Evolutionary conservation across 2,329 filamentous ascomycete genomes (phyloP).

Genomic region (Domatiomyces globalis): DNA sequence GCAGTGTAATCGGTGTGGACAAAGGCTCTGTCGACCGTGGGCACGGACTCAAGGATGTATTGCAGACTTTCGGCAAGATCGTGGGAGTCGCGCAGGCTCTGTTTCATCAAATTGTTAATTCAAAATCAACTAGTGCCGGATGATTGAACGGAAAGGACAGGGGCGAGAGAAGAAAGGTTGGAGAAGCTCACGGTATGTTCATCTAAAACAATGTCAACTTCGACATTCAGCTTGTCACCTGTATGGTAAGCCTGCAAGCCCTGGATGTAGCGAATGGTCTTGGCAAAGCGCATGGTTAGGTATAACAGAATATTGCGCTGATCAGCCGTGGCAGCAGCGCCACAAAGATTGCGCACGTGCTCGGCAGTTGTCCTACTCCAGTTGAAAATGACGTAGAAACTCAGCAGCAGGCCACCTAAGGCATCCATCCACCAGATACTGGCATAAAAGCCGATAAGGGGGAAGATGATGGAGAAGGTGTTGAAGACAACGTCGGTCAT

Average conservation of each 20-base stretch:
- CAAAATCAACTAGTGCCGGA: no score
- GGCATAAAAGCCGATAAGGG: conserved; percentile 63
- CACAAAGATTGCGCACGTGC: conserved; percentile 68
- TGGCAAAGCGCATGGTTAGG: conserved; percentile 84
- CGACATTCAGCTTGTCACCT: conserved; percentile 71
- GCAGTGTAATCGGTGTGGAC: conserved; percentile 37
- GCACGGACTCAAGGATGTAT: conserved; percentile 72
- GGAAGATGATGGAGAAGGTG: conserved; percentile 74
- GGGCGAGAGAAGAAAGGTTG: neutral
- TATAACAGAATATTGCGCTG: conserved; percentile 78
- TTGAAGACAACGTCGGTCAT: conserved; percentile 81
- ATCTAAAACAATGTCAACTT: conserved; percentile 72
- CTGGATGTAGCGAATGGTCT: conserved; percentile 72
- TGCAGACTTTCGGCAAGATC: conserved; percentile 66
- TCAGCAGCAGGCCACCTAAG: conserved; percentile 64
- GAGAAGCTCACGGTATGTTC: conserved; percentile 40
- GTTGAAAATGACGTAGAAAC: conserved; percentile 62
- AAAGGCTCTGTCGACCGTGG: conserved; percentile 60
- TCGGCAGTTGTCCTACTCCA: conserved; percentile 61
- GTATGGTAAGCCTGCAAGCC: conserved; percentile 73
- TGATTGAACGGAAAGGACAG: no score
- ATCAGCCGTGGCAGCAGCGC: conserved; percentile 63
- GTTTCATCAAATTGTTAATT: neutral
- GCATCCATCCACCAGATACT: conserved; percentile 73
- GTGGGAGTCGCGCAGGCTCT: conserved; percentile 60